Base-by-base conservation (phyloP, 2,329 filamentous ascomycete genomes). In the Aspergillus japonicus region DNA sequence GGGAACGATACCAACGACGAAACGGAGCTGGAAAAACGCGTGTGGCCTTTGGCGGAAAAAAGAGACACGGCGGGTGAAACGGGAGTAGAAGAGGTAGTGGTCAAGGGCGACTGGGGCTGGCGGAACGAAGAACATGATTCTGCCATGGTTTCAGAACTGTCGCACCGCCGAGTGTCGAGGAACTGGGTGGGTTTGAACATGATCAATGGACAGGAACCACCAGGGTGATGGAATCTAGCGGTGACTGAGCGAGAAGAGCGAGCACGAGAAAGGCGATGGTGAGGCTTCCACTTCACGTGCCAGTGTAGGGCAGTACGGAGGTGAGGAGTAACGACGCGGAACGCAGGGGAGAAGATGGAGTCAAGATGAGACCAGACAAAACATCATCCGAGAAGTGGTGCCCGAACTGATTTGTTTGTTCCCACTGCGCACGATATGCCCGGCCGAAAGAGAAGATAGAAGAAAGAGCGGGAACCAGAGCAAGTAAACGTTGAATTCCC, bases 1-100 rank as follows among this genome's bases (percentile, higher is more conserved):
- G 82, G 88, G 61, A 82, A 88, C 57, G 82, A 88, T 63, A 82
- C 79, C 8, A 90, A 82, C 5, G 92, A 96, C 1, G 92, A 96
- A 29, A 84, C 83, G 0, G 92, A 95, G 77, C 91, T 94, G 14
- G 76, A 78, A 56, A 77, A 72, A 53, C 74, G 75, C 56, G 69
- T 73, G 57, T 78, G 76, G 35, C 73, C 69, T 59, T 69, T 71
- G 11, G 70, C 63, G 6, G 76, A 78, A 62, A 78, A 78, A 26
- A 77, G 66, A n/a, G 76, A 78, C 16, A 73, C 57, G 1, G 71
- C 73, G 23, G 76, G 76, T 19, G 76, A 78, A 21, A 71, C 74
- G 5, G 76, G 73, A 16, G 73, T 72, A 21, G 76, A 77, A 14
- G 74, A 73, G 60, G 70, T 64, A 51, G 66, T 63, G 23, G 70